A percentile compares a stretch with the other conserved stretches of the same genome.
Conservation (phyloP, 176 grass and related monocot species). For the Carex cristatella region DNA sequence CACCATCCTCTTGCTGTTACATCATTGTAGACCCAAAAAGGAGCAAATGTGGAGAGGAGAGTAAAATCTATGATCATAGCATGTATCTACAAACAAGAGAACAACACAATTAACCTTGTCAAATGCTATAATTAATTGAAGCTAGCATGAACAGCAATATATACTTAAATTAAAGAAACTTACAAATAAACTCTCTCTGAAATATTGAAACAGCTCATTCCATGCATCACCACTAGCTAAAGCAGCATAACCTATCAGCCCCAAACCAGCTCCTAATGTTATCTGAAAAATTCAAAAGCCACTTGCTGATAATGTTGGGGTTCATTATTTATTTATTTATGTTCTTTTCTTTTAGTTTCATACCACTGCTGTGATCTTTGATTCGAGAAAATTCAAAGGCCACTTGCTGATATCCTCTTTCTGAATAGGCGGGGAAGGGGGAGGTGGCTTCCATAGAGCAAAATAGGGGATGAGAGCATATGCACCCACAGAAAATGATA, state of each 20-base stretch:
- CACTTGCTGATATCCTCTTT: conserved; percentile 76
- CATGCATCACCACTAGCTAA: conserved; percentile 63
- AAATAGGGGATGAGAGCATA: conserved; percentile 96
- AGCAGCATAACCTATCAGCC: conserved; percentile 59
- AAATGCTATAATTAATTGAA: not conserved
- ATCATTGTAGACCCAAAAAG: conserved; percentile 97
- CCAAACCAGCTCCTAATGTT: conserved; percentile 52
- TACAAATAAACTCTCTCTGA: conserved; percentile 84
- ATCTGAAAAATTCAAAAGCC: conserved; percentile 31
- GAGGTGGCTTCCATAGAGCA: conserved; percentile 91
- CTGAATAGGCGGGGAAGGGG: conserved; percentile 42
- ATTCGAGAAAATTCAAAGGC: conserved; percentile 86
- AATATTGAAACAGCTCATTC: conserved; percentile 78
- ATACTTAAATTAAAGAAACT: conserved; percentile 25
- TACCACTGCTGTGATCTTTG: conserved; percentile 88
- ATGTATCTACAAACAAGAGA: conserved; percentile 66
- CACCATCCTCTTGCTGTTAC: conserved; percentile 81
- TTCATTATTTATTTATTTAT: not conserved
- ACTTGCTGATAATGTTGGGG: not conserved
- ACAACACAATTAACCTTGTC: conserved; percentile 8
- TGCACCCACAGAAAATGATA: conserved; percentile 73
- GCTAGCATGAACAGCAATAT: not conserved
- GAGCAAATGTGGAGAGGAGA: conserved; percentile 62
- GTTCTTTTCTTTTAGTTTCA: conserved; percentile 5
- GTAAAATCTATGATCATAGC: conserved; percentile 58